Evolutionary conservation across 495 filamentous ascomycete genomes (phyloP).

Genomic region (Margaritispora aquatica): DNA sequence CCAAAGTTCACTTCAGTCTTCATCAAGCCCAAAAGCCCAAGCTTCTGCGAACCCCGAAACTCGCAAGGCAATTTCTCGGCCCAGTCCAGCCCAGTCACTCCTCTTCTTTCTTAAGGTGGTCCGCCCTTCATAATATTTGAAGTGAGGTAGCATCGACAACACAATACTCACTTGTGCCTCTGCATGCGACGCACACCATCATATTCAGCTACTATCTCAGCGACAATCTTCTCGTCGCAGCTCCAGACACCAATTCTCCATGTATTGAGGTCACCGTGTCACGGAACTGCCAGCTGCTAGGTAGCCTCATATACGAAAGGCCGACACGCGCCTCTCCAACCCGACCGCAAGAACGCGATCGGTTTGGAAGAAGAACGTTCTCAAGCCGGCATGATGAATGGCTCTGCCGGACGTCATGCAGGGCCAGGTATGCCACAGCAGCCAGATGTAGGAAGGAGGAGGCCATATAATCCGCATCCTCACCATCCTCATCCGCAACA

Average conservation of each 20-base stretch:
- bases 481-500: conserved; percentile 10
- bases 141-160: conserved; percentile 9
- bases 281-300: not conserved
- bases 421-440: conserved; percentile 52
- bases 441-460: conserved; percentile 38
- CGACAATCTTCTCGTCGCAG: not conserved
- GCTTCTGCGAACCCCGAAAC: too few species aligned
- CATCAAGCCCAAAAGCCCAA: too few species aligned
- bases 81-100: not conserved
- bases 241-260: conserved; percentile 2
- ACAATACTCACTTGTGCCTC: not conserved
- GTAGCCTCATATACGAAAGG: not conserved
- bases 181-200: conserved; percentile 8
- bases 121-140: conserved; percentile 14
- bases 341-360: conserved; percentile 18
- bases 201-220: not conserved
- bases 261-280: conserved; percentile 4
- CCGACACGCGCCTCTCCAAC: conserved; percentile 9
- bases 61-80: not conserved
- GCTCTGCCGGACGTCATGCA: conserved; percentile 56
- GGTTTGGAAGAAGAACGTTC: conserved; percentile 19
- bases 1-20: too few species aligned
- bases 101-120: not conserved
- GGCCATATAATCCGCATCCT: conserved; percentile 28
- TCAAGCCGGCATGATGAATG: conserved; percentile 58